phyloP scores from a whole-genome alignment of 176 grass and related monocot genomes.

The Lolium perenne region DNA sequence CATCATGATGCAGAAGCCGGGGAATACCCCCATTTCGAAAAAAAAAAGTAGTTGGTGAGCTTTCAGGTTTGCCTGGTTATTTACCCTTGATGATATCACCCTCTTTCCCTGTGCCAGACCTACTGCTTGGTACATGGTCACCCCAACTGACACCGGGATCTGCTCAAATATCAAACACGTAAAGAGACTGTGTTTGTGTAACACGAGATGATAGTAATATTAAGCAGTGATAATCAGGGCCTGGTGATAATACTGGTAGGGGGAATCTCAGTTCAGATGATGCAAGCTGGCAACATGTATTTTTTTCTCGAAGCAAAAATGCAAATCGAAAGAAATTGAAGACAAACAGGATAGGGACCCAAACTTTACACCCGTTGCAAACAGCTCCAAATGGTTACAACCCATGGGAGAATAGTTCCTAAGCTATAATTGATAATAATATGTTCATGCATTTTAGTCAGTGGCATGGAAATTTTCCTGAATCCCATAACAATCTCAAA shows the following conservation, averaged over 20 bases:
- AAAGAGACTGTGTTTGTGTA: not conserved
- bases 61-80: conserved; percentile 43
- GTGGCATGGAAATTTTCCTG: not conserved
- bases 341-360: not conserved
- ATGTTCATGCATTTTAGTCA: not conserved
- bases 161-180: not conserved
- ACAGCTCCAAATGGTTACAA: not conserved
- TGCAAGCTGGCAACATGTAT: not conserved
- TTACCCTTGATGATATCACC: conserved; percentile 60
- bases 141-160: conserved; percentile 20
- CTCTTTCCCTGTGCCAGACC: conserved; percentile 63
- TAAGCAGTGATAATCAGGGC: not conserved
- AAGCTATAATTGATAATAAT: not conserved
- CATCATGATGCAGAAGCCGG: too few species aligned
- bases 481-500: not conserved
- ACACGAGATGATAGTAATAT: not conserved
- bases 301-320: not conserved
- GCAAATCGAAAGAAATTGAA: not conserved
- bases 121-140: conserved; percentile 55
- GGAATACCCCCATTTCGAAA: too few species aligned
- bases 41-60: too few species aligned
- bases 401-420: not conserved
- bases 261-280: not conserved
- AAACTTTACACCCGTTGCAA: not conserved
- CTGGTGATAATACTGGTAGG: not conserved